phyloP scores from a whole-genome alignment of 2,329 filamentous ascomycete genomes.

The Cladophialophora chaetospira region DNA sequence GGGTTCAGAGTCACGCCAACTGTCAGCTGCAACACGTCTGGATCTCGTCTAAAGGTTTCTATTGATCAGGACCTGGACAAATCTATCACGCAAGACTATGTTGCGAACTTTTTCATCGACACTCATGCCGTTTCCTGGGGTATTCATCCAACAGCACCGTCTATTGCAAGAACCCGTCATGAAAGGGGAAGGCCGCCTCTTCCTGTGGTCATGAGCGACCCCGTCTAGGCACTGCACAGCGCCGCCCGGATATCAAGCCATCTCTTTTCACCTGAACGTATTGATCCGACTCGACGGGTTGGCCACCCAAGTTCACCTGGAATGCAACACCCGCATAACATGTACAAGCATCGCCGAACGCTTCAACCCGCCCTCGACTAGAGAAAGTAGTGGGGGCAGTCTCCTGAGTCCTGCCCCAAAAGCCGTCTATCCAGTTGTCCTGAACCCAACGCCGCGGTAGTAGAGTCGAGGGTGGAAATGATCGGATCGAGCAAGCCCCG shows the following conservation, averaged over 20 bases:
- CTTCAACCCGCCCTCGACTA: slow-evolving; percentile 1
- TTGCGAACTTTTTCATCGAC: background rate
- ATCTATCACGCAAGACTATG: too few species aligned
- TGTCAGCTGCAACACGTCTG: too few species aligned
- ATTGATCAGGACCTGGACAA: too few species aligned
- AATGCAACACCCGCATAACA: background rate
- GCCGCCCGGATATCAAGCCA: too few species aligned
- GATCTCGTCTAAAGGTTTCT: too few species aligned
- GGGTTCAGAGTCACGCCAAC: background rate
- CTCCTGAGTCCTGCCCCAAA: background rate
- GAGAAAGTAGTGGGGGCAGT: background rate
- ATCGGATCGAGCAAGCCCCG: background rate
- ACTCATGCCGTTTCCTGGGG: background rate
- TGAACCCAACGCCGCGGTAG: slow-evolving; percentile 5
- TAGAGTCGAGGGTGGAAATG: slow-evolving; percentile 1
- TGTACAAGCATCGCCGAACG: slow-evolving; percentile 1
- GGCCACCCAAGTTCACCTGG: background rate
- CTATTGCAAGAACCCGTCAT: background rate
- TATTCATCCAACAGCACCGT: background rate
- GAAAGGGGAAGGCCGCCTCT: slow-evolving; percentile 1
- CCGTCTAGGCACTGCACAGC: too few species aligned
- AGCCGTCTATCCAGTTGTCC: slow-evolving; percentile 10
- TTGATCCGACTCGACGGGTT: background rate
- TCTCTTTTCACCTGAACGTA: background rate
- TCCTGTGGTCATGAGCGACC: background rate